Evolutionary conservation across 2,329 filamentous ascomycete genomes (phyloP).

Genomic region (Parascedosporium putredinis): DNA sequence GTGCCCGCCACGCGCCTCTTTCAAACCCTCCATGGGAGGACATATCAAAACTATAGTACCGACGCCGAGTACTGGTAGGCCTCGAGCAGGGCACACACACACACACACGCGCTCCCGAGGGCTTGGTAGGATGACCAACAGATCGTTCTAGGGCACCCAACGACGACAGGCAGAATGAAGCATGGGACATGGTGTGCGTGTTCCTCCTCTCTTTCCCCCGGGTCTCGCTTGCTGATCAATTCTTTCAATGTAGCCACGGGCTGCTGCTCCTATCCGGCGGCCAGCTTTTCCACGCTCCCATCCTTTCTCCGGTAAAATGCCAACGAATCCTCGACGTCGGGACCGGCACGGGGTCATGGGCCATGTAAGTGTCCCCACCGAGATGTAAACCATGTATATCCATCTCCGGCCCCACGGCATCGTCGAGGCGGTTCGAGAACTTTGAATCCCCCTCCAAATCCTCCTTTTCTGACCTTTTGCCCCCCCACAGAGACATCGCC

Average conservation of each 20-base stretch:
- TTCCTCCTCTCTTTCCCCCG: neutral
- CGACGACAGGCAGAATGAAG: slow-evolving; percentile 15
- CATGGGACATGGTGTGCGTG: slow-evolving; percentile 12
- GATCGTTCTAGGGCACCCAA: slow-evolving; percentile 12
- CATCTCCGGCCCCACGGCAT: neutral
- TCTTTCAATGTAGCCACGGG: slow-evolving; percentile 1
- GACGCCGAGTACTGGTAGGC: slow-evolving; percentile 18
- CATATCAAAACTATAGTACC: slow-evolving; percentile 18
- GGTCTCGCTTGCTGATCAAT: neutral
- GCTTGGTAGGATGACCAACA: too few species aligned
- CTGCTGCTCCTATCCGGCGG: slow-evolving; percentile 9
- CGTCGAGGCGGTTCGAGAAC: too few species aligned
- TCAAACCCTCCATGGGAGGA: slow-evolving; percentile 16
- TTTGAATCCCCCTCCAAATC: too few species aligned
- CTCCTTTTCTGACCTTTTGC: neutral
- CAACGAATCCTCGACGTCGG: slow-evolving; percentile 32
- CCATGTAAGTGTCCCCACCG: slow-evolving; percentile 25
- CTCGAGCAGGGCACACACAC: neutral
- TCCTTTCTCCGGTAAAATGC: neutral
- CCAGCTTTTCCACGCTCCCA: slow-evolving; percentile 10
- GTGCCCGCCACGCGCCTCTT: neutral
- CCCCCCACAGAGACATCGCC: slow-evolving; percentile 33
- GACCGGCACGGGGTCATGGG: slow-evolving; percentile 48
- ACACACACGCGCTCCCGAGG: neutral
- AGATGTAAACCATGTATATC: slow-evolving; percentile 2